Conservation (phyloP, 2,329 filamentous ascomycete genomes). For the Nemania diffusa region DNA sequence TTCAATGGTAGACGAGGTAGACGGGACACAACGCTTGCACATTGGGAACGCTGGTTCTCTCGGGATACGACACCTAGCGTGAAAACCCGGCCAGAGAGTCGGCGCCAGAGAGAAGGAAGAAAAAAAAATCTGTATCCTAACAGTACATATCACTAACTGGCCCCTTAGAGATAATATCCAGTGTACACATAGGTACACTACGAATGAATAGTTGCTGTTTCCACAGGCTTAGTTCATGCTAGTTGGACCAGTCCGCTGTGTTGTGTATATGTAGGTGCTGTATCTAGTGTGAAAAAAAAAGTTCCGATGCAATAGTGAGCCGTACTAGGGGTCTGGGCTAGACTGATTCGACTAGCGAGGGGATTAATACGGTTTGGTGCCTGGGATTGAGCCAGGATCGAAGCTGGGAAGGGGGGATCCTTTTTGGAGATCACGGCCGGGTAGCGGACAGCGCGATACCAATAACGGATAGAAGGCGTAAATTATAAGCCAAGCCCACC, state of each 20-base stretch:
- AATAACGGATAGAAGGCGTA: slow-evolving; percentile 31
- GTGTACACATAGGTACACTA: not conserved
- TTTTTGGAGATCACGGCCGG: slow-evolving; percentile 30
- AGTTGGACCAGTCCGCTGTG: not conserved
- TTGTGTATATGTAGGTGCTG: not conserved
- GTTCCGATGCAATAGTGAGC: slow-evolving; percentile 2
- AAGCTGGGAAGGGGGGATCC: slow-evolving; percentile 25
- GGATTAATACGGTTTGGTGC: not conserved
- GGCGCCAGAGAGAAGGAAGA: not conserved
- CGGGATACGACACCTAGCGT: not conserved
- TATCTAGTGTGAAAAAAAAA: not conserved
- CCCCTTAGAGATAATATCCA: not conserved
- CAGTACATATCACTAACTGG: not conserved
- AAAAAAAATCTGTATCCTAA: not conserved
- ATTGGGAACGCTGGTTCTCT: not conserved
- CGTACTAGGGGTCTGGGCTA: not conserved
- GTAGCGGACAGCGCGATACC: slow-evolving; percentile 32
- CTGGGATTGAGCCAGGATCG: not conserved
- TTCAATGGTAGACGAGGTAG: not conserved
- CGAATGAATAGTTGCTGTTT: not conserved
- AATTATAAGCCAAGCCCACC: not conserved
- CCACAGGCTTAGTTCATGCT: not conserved
- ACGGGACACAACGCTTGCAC: too few species aligned
- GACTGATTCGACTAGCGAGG: not conserved
- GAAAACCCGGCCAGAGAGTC: not conserved